These are phyloP conservation scores for Fusarium beomiforme DNA, from an alignment of 2,329 filamentous ascomycete species.

Conservation along the genomic window DNA sequence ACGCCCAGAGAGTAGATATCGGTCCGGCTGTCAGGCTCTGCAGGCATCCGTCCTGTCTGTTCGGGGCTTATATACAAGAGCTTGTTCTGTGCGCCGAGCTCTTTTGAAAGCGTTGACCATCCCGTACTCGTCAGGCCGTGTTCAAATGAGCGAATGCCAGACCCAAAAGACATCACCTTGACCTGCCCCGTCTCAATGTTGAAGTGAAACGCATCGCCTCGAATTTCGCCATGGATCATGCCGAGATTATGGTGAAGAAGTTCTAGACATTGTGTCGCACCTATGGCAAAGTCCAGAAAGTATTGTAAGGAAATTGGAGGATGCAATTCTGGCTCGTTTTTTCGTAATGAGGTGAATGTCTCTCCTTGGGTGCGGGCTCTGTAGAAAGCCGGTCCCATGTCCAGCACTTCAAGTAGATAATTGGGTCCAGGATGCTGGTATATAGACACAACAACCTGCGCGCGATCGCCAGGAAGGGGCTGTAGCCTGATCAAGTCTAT, in stretches of 20 bases:
- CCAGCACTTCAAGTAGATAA: slow-evolving; percentile 74
- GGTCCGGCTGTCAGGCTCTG: slow-evolving; percentile 89
- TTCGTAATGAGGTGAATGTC: slow-evolving; percentile 56
- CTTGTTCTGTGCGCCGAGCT: slow-evolving; percentile 88
- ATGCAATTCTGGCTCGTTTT: slow-evolving; percentile 58
- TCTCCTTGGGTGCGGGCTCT: slow-evolving; percentile 63
- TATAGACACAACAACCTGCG: slow-evolving; percentile 79
- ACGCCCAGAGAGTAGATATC: slow-evolving; percentile 95
- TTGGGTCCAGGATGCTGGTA: slow-evolving; percentile 83
- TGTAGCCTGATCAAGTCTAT: slow-evolving; percentile 81
- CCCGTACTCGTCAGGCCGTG: slow-evolving; percentile 86
- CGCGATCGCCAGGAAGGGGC: slow-evolving; percentile 73
- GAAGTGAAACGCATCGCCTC: slow-evolving; percentile 92
- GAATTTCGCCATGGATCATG: slow-evolving; percentile 89
- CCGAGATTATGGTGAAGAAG: slow-evolving; percentile 90
- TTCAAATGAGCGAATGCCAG: slow-evolving; percentile 87
- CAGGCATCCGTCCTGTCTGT: slow-evolving; percentile 91
- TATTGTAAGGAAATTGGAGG: slow-evolving; percentile 75
- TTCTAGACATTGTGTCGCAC: slow-evolving; percentile 85
- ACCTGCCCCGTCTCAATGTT: slow-evolving; percentile 75
- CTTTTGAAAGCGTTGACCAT: slow-evolving; percentile 84
- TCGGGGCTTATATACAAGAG: slow-evolving; percentile 93
- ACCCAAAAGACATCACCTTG: slow-evolving; percentile 85
- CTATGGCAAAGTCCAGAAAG: slow-evolving; percentile 92
- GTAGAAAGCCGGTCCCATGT: slow-evolving; percentile 82